These are phyloP conservation scores for Lipomyces mesembrius DNA, from an alignment of 805 yeast species.

Conservation along the genomic window DNA sequence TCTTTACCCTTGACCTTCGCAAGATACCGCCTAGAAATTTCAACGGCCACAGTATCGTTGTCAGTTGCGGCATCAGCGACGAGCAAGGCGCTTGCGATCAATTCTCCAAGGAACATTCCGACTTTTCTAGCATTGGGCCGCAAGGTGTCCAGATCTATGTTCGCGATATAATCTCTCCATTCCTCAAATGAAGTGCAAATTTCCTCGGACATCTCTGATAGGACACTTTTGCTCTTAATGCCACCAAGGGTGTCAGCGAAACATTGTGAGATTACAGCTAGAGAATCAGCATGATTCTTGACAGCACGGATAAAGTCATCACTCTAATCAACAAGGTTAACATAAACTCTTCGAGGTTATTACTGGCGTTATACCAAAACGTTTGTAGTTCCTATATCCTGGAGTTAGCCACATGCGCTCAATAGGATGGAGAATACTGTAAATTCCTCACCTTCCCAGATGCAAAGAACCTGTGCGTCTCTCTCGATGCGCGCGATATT, in stretches of 20 bases:
- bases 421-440: background rate
- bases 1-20: slow-evolving; percentile 2
- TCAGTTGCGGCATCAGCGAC: slow-evolving; percentile 30
- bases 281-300: slow-evolving; percentile 1
- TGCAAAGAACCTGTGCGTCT: slow-evolving; percentile 44
- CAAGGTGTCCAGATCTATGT: slow-evolving; percentile 10
- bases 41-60: slow-evolving; percentile 23
- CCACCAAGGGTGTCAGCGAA: background rate
- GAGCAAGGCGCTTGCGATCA: slow-evolving; percentile 19
- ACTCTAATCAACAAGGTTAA: slow-evolving; percentile 13
- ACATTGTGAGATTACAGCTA: background rate
- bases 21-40: slow-evolving; percentile 25
- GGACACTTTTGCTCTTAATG: no score
- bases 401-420: no score
- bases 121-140: slow-evolving; percentile 23
- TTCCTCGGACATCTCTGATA: background rate
- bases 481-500: slow-evolving; percentile 42
- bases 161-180: slow-evolving; percentile 15
- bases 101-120: slow-evolving; percentile 22
- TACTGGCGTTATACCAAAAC: slow-evolving; percentile 35
- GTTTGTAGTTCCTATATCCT: slow-evolving; percentile 41
- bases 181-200: background rate
- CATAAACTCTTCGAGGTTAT: background rate
- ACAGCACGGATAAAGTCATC: slow-evolving; percentile 40
- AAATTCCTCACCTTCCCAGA: slow-evolving; percentile 43